Evolutionary conservation across 2,329 filamentous ascomycete genomes (phyloP).

Genomic region (Colletotrichum graminicola): DNA sequence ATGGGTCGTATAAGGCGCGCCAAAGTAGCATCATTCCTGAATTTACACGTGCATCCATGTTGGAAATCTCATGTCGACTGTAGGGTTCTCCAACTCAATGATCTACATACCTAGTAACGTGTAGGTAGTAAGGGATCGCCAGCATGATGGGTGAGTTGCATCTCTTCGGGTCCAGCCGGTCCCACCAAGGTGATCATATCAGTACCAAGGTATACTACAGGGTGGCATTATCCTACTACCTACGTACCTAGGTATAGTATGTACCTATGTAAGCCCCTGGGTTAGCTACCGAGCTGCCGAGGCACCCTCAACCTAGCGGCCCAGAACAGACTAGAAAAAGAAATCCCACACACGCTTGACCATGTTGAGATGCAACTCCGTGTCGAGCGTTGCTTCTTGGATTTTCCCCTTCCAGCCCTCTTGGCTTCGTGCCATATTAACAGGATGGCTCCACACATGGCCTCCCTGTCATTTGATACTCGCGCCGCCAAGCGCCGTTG

Average conservation of each 20-base stretch:
- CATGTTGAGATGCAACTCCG: neutral
- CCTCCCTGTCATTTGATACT: neutral
- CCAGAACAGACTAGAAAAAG: neutral
- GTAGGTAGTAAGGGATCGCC: neutral
- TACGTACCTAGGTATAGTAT: too few relatives aligned
- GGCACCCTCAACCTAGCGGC: neutral
- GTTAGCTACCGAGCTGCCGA: neutral
- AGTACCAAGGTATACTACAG: too few relatives aligned
- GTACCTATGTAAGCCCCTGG: neutral
- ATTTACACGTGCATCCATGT: too few relatives aligned
- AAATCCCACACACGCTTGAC: neutral
- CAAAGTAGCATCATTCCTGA: neutral
- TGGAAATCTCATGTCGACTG: too few relatives aligned
- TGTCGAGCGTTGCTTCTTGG: neutral
- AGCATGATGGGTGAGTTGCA: neutral
- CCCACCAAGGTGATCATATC: neutral
- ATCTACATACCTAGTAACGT: neutral
- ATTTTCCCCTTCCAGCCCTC: neutral
- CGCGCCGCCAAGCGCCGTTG: neutral
- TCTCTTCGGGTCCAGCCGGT: neutral
- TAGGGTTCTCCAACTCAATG: neutral
- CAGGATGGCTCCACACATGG: neutral
- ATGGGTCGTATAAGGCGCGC: neutral
- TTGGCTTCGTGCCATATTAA: neutral
- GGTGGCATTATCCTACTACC: too few relatives aligned